Evolutionary conservation across 108 stramenopile species (phyloP), one percentile per base, ranked within the genome.

Genomic region (Cyclotella atomus): DNA sequence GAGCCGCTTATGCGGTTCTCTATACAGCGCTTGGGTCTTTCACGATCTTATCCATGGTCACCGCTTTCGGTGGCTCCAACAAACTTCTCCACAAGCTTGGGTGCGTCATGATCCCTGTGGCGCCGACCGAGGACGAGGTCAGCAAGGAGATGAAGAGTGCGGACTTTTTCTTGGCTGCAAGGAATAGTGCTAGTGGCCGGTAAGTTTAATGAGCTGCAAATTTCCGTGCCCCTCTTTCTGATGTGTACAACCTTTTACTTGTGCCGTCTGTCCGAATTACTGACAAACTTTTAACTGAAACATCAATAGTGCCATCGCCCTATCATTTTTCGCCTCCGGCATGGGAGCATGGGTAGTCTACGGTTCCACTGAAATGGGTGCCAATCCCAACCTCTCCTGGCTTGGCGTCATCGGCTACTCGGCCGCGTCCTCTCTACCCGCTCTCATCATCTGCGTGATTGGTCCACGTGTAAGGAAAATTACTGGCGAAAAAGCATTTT

Each of bases 271-370:
- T 55, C 5, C 14, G 29, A 57, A 32, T 32, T 12, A n/a, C 14
- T 57, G 56, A 15, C 56, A 30, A 1, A 55, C 10, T 57, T 10
- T 30, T 12, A 57, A 10, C 10, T 41, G 38, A 23, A 16, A 36
- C n/a, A 20, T 14, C 62, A 24, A 44, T 29, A 76, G 75, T 59
- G 29, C 84, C 68, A 82, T 92, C 49, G 91, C 86, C 36, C 61
- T 92, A 46, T 71, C 67, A 59, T 92, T 83, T 80, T 92, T 92
- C 56, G 91, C 91, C 0, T 74, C 75, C 46, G 87, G 87, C 24
- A 92, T 92, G 91, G 85, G 88, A 24, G 89, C 89, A 35, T 92
- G 91, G 91, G 82, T 90, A 12, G 85, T 90, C 49, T 90, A 90
- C 71, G 89, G 87, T 20, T 82, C 89, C n/a, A 86, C 87, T 14